Base-by-base conservation (phyloP, 108 stramenopile genomes). In the Bacterosira constricta region DNA sequence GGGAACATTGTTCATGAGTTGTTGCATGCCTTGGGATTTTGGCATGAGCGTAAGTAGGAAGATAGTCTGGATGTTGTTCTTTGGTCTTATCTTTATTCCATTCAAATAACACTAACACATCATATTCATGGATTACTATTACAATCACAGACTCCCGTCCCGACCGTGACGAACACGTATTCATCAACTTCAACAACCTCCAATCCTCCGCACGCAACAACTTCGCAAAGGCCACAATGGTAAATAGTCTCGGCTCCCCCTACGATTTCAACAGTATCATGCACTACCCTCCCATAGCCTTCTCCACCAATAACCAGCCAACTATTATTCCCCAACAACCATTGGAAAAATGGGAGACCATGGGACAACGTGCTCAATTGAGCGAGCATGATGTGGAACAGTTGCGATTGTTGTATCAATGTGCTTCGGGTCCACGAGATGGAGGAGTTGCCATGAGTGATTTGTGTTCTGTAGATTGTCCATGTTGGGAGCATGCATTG, bases 21-120 rank as follows among this genome's bases (percentile, higher is more conserved):
- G 35, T 42, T 86, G 21, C 85, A 86, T 59, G 65, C 82, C 2
- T 26, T 86, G 13, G 85, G 85, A n/a, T 86, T 83, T 47, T 83
- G 75, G 79, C 85, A 86, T 32, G 85, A 83, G 63, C 85, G n/a
- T n/a, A n/a, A n/a, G n/a, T n/a, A n/a, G n/a, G n/a, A n/a, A n/a
- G n/a, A n/a, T n/a, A n/a, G n/a, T n/a, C n/a, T n/a, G n/a, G n/a
- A n/a, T n/a, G n/a, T n/a, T n/a, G n/a, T n/a, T n/a, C n/a, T n/a
- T n/a, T n/a, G n/a, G n/a, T n/a, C n/a, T n/a, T n/a, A n/a, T n/a
- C n/a, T n/a, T n/a, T n/a, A n/a, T n/a, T n/a, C n/a, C n/a, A n/a
- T n/a, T n/a, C n/a, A n/a, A n/a, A n/a, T n/a, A n/a, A n/a, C n/a
- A n/a, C n/a, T n/a, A n/a, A n/a, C n/a, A n/a, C n/a, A n/a, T n/a